Conservation (phyloP, 495 filamentous ascomycete species). For the Penicillium roqueforti region DNA sequence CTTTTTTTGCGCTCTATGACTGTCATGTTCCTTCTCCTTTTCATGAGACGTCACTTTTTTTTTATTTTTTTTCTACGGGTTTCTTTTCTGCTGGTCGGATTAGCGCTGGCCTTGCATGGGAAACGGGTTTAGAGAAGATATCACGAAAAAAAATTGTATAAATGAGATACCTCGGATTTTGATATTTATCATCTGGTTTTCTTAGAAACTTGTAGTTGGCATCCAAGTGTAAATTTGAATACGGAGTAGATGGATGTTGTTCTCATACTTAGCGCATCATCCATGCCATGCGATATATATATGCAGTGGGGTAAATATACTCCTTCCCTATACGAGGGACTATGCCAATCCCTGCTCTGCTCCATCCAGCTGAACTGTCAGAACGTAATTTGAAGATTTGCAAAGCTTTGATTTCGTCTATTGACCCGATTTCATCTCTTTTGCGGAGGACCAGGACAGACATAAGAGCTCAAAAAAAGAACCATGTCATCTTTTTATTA, state of each 20-base stretch:
- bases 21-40: constrained; percentile 18
- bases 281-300: background rate
- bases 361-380: background rate
- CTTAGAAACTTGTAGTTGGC: background rate
- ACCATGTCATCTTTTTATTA: constrained; percentile 41
- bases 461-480: constrained; percentile 22
- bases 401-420: constrained; percentile 30
- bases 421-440: constrained; percentile 23
- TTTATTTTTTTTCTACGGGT: constrained; percentile 17
- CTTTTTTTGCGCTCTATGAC: constrained; percentile 22
- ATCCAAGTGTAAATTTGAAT: background rate
- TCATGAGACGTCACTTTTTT: constrained; percentile 13
- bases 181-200: background rate
- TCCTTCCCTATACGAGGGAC: no score
- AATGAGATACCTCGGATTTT: constrained; percentile 25
- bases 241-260: no score
- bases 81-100: constrained; percentile 36
- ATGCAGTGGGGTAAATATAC: no score
- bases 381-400: constrained; percentile 16
- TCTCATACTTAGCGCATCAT: background rate
- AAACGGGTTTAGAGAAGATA: constrained; percentile 25
- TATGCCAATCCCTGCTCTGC: background rate
- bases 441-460: constrained; percentile 12
- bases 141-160: constrained; percentile 24
- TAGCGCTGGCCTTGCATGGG: constrained; percentile 38